phyloP scores from a whole-genome alignment of 1,284 basidiomycete species.

The Trametes sp. region DNA sequence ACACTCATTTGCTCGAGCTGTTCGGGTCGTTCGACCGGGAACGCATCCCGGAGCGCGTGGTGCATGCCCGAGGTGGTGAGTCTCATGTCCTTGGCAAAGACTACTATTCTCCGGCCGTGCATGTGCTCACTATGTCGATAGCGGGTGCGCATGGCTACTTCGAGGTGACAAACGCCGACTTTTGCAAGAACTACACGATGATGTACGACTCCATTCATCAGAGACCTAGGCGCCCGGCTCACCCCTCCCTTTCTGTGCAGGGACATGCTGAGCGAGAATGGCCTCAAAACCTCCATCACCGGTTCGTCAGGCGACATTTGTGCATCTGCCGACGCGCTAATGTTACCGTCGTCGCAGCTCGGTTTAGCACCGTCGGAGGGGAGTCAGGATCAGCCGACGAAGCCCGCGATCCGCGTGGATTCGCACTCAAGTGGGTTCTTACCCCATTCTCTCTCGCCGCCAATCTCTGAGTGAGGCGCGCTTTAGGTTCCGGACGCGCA shows the following conservation, averaged over 20 bases:
- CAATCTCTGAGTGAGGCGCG: background rate
- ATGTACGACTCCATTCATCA: constrained; percentile 31
- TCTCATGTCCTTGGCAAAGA: no score
- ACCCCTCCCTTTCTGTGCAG: constrained; percentile 40
- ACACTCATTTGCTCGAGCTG: constrained; percentile 48
- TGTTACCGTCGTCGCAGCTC: constrained; percentile 61
- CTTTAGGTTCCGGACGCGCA: constrained; percentile 61
- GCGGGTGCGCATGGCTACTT: constrained; percentile 66
- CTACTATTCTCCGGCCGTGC: background rate
- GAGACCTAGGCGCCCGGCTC: constrained; percentile 56
- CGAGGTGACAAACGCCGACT: constrained; percentile 48
- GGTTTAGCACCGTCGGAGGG: constrained; percentile 91
- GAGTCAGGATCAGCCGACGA: constrained; percentile 90
- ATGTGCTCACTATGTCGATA: constrained; percentile 4
- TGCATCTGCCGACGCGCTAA: background rate
- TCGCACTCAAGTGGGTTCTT: constrained; percentile 38
- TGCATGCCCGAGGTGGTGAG: constrained; percentile 51
- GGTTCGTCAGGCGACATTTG: constrained; percentile 15
- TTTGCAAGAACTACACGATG: constrained; percentile 37
- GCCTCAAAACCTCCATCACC: constrained; percentile 34
- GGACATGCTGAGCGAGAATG: constrained; percentile 37
- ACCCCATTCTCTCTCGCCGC: background rate
- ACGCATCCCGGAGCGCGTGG: constrained; percentile 51
- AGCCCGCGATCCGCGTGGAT: constrained; percentile 86
- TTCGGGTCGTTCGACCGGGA: constrained; percentile 67